These are phyloP conservation scores for Apiospora koreana DNA, from an alignment of 2,329 filamentous ascomycete species.

Conservation along the genomic window DNA sequence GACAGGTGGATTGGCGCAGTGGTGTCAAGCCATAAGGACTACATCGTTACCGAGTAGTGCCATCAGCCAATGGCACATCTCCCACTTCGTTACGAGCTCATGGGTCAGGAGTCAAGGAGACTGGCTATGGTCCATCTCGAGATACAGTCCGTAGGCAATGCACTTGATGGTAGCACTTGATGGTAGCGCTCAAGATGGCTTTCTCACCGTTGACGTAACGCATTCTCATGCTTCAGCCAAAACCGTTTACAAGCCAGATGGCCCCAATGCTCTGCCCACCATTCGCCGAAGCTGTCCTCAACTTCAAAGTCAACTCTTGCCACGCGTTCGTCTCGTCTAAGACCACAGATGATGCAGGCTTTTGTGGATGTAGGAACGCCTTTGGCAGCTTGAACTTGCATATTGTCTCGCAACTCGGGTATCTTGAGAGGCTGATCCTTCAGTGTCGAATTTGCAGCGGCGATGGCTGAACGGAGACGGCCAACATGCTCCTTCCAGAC, in stretches of 20 bases:
- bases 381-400: slow-evolving; percentile 68
- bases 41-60: background rate
- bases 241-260: slow-evolving; percentile 80
- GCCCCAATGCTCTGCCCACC: slow-evolving; percentile 92
- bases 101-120: background rate
- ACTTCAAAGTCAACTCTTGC: slow-evolving; percentile 73
- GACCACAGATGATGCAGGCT: slow-evolving; percentile 80
- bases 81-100: background rate
- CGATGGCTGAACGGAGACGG: slow-evolving; percentile 71
- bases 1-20: background rate
- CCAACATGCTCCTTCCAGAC: slow-evolving; percentile 78
- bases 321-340: slow-evolving; percentile 85
- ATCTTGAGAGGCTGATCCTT: slow-evolving; percentile 48
- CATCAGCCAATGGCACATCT: background rate
- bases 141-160: background rate
- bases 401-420: slow-evolving; percentile 71
- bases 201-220: slow-evolving; percentile 67
- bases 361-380: slow-evolving; percentile 74
- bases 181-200: background rate
- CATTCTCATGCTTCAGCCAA: slow-evolving; percentile 76
- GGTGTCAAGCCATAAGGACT: background rate
- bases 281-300: slow-evolving; percentile 92
- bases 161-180: too few species aligned
- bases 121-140: background rate
- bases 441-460: slow-evolving; percentile 57